Evolutionary conservation across 805 yeast species (phyloP).

Genomic region (Komagataella pseudopastoris): DNA sequence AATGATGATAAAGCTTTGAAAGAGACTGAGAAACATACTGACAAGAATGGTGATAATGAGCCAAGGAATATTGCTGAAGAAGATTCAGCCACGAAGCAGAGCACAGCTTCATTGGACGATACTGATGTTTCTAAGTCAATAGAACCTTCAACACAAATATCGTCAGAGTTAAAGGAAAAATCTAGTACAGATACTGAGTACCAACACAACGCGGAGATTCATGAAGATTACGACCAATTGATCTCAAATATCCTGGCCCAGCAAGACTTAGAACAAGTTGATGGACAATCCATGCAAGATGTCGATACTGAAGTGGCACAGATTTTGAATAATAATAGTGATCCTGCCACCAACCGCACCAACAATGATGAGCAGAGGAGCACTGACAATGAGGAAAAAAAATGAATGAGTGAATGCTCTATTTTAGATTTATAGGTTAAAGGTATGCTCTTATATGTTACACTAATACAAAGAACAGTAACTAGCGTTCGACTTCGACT

Average conservation of each 20-base stretch:
- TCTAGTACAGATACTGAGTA: background rate
- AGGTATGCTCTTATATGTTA: background rate
- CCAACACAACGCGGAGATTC: background rate
- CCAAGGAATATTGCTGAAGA: background rate
- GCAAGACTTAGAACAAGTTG: background rate
- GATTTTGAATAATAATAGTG: background rate
- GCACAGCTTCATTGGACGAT: background rate
- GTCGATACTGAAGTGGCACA: background rate
- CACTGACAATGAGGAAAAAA: background rate
- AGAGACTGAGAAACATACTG: background rate
- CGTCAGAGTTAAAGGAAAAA: background rate
- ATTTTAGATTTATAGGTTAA: no score
- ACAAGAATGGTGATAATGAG: background rate
- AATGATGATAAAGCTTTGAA: background rate
- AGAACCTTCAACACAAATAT: background rate
- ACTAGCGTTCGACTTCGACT: background rate
- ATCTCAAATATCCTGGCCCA: background rate
- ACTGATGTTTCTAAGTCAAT: background rate
- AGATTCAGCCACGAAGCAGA: background rate
- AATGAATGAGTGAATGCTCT: background rate
- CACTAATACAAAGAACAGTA: background rate
- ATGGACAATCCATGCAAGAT: background rate
- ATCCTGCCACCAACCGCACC: background rate
- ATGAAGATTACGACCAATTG: background rate
- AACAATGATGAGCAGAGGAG: background rate